Conservation (phyloP, 371 early-diverging fungal genomes). For the Vairimorpha apis region DNA sequence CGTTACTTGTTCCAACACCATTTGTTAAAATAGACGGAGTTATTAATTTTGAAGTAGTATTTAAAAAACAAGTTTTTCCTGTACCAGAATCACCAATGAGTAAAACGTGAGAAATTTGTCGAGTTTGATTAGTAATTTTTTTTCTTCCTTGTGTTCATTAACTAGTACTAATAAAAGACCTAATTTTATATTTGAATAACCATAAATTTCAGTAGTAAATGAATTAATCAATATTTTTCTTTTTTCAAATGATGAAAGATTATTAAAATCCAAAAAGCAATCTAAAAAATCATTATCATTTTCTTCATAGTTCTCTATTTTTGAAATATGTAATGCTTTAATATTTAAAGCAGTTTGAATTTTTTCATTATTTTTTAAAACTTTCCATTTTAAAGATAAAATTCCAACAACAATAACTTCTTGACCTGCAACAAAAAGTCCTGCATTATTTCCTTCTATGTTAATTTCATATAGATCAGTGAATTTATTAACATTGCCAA, state of each 20-base stretch:
- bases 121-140: conserved; percentile 7
- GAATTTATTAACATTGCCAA: conserved; percentile 42
- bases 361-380: conserved; percentile 36
- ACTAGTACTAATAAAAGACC: conserved; percentile 54
- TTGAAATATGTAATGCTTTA: conserved; percentile 37
- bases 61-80: conserved; percentile 60
- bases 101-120: conserved; percentile 53
- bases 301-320: conserved; percentile 25
- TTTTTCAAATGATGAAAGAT: conserved; percentile 24
- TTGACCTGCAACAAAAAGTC: conserved; percentile 57
- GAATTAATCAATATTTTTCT: conserved; percentile 41
- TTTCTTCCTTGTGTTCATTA: conserved; percentile 30
- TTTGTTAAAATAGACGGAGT: conserved; percentile 55
- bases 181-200: conserved; percentile 51
- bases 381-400: conserved; percentile 46
- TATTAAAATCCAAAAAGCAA: conserved; percentile 5
- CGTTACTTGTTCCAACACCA: conserved; percentile 60
- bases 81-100: conserved; percentile 62
- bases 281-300: neutral
- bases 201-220: conserved; percentile 51
- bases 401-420: conserved; percentile 52
- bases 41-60: conserved; percentile 41
- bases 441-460: conserved; percentile 49
- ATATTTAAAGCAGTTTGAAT: conserved; percentile 49
- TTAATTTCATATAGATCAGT: conserved; percentile 53